Evolutionary conservation across 139 green algal genomes (phyloP), one percentile per base, ranked within the genome.

Genomic region (Dunaliella primolecta): DNA sequence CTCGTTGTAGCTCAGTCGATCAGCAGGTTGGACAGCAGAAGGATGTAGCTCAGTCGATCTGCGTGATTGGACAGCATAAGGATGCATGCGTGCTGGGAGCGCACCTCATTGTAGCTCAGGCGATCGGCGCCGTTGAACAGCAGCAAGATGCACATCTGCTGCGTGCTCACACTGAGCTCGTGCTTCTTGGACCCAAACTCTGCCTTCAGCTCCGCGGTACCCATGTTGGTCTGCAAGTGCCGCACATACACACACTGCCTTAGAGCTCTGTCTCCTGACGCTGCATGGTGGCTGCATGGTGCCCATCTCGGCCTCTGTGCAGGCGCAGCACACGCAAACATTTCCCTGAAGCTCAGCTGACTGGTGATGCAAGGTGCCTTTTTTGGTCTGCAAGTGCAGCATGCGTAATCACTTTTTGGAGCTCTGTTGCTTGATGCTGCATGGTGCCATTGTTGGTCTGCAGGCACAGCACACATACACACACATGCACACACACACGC

Each of bases 21-120:
- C n/a, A n/a, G n/a, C n/a, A n/a, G n/a, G n/a, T n/a, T n/a, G n/a
- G n/a, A n/a, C n/a, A n/a, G n/a, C n/a, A n/a, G n/a, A n/a, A n/a
- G n/a, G n/a, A n/a, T n/a, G 84, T 89, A 89, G 21, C 24, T 81
- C 74, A 91, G 31, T 36, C 20, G 25, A 34, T 97, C 92, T 0
- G 83, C 76, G 37, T 96, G 92, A 88, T 99, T 98, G 90, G 98
- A 98, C 36, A 99, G 94, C 92, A 98, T 76, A 81, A 99, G 90
- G 24, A 99, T 94, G 82, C 92, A 64, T 15, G 15, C 46, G 7
- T 64, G 46, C 46, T 84, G 46, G 7, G 46, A 25, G 46, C 46
- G 7, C 46, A 64, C 46, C 46, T 91, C 88, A 81, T 55, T 64
- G 84, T 90, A 90, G 20, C 21, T 83, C 70, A 92, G 37, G 38